Conservation (phyloP, 2,329 filamentous ascomycete genomes). For the Tolypocladium inflatum region DNA sequence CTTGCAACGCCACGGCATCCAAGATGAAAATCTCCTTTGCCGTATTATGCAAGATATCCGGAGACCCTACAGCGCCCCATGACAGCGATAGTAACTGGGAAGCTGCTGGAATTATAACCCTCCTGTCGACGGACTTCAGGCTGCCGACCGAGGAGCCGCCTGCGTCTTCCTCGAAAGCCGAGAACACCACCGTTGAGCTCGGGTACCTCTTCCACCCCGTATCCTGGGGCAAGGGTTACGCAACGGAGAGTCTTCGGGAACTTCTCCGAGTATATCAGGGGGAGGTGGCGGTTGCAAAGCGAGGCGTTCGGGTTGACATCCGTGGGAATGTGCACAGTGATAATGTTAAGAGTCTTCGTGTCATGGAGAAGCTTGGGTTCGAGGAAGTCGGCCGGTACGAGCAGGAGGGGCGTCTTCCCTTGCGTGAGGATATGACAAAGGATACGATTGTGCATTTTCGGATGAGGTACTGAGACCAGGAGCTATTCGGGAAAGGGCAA, state of each 20-base stretch:
- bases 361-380: background rate
- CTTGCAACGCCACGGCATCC: background rate
- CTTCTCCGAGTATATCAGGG: background rate
- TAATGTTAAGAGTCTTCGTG: background rate
- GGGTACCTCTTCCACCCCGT: background rate
- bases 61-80: background rate
- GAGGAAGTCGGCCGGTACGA: background rate
- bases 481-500: background rate
- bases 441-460: background rate
- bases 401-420: background rate
- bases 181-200: background rate
- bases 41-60: background rate
- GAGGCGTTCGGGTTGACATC: background rate
- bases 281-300: background rate
- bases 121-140: background rate
- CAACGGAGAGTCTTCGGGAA: background rate
- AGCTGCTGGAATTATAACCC: background rate
- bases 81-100: background rate
- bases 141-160: background rate
- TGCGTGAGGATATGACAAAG: background rate
- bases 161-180: background rate
- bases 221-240: background rate
- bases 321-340: background rate
- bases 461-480: background rate
- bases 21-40: background rate